phyloP scores from a whole-genome alignment of 257 asterid species.

The Solanum medicagineum region DNA sequence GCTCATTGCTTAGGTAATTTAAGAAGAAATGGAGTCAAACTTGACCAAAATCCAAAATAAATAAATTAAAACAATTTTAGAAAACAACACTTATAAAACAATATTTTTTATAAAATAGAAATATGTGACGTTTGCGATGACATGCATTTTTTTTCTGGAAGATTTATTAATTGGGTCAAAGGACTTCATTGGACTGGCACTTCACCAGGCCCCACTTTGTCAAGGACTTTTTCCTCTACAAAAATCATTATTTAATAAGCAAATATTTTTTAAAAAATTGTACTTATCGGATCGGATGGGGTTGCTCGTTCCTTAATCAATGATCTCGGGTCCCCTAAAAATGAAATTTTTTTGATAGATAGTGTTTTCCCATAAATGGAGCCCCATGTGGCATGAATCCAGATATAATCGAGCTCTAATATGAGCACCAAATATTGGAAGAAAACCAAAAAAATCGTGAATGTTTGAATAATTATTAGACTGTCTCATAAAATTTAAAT shows the following conservation, averaged over 20 bases:
- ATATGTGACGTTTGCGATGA: background rate
- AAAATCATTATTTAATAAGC: background rate
- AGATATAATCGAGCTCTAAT: too few relatives aligned
- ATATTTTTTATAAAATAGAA: background rate
- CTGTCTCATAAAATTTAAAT: too few relatives aligned
- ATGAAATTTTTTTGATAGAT: too few relatives aligned
- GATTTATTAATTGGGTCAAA: background rate
- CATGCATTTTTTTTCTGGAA: background rate
- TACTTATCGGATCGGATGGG: fast-evolving
- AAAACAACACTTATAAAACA: background rate
- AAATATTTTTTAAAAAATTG: too few relatives aligned
- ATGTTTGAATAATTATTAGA: too few relatives aligned
- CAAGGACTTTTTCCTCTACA: background rate
- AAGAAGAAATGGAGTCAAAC: background rate
- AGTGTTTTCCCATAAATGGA: too few relatives aligned
- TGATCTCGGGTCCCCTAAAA: fast-evolving
- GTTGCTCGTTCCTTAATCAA: too few relatives aligned
- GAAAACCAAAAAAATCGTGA: background rate
- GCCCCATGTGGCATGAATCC: too few relatives aligned
- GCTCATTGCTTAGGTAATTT: background rate
- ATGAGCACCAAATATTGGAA: too few relatives aligned
- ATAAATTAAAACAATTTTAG: too few relatives aligned
- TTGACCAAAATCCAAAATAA: background rate
- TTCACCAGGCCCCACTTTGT: background rate
- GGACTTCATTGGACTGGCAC: background rate